These are phyloP conservation scores for Trichoderma polysporum DNA, from an alignment of 2,329 filamentous ascomycete species.

Conservation along the genomic window DNA sequence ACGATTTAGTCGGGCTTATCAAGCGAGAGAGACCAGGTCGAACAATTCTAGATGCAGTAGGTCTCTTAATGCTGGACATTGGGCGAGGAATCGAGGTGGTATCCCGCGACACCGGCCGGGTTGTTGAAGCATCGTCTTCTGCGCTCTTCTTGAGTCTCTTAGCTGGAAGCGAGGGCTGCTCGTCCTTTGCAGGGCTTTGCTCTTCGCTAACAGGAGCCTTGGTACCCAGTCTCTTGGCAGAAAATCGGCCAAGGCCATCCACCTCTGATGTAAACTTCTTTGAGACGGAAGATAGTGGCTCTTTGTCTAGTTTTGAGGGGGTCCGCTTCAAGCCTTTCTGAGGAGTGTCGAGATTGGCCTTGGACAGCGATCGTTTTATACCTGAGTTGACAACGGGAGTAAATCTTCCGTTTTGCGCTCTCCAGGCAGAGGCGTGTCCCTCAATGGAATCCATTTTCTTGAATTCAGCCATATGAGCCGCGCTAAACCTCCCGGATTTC, in stretches of 20 bases:
- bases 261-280: constrained; percentile 39
- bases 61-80: constrained; percentile 34
- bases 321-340: constrained; percentile 51
- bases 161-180: constrained; percentile 38
- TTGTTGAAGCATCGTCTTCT: constrained; percentile 67
- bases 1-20: constrained; percentile 77
- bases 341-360: constrained; percentile 41
- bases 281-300: constrained; percentile 45
- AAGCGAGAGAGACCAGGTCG: constrained; percentile 56
- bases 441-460: constrained; percentile 98
- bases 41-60: constrained; percentile 39
- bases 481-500: constrained; percentile 76
- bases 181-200: constrained; percentile 10
- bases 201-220: constrained; percentile 25
- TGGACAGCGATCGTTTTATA: constrained; percentile 46
- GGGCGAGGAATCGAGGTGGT: constrained; percentile 50
- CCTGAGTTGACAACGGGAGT: constrained; percentile 45
- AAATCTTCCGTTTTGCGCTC: constrained; percentile 54
- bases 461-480: constrained; percentile 83
- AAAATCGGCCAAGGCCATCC: constrained; percentile 34
- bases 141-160: constrained; percentile 71
- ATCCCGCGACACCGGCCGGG: constrained; percentile 58
- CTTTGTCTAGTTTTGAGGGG: constrained; percentile 62
- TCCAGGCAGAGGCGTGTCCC: constrained; percentile 77
- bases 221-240: constrained; percentile 29